These are phyloP conservation scores for Scheffersomyces illinoinensis DNA, from an alignment of 1,139 yeast genomes.

Conservation along the genomic window DNA sequence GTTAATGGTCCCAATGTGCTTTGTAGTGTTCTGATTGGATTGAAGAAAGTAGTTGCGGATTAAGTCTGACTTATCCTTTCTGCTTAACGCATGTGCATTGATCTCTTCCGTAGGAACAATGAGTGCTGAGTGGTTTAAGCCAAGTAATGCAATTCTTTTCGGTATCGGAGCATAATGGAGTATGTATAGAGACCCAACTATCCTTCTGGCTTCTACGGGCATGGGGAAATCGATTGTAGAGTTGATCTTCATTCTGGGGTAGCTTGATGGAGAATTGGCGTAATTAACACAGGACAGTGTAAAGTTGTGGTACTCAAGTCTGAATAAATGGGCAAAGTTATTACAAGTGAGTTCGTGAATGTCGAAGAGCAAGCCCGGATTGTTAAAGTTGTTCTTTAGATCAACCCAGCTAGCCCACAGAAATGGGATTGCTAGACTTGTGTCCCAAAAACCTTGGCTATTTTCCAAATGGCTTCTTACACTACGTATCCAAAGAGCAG, in stretches of 20 bases:
- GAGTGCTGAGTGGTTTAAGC: conserved; percentile 10
- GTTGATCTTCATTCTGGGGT: conserved; percentile 4
- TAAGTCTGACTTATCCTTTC: background rate
- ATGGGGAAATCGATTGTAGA: conserved; percentile 8
- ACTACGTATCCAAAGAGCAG: conserved; percentile 14
- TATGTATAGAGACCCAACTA: conserved; percentile 14
- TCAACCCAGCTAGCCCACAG: conserved; percentile 18
- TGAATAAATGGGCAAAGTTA: conserved; percentile 1
- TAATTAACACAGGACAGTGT: conserved; percentile 3
- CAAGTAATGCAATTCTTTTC: conserved; percentile 13
- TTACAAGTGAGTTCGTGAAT: conserved; percentile 2
- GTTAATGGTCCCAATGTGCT: background rate
- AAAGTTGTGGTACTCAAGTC: conserved; percentile 2
- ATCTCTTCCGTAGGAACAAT: conserved; percentile 6
- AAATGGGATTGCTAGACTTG: conserved; percentile 15
- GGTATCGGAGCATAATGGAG: conserved; percentile 15
- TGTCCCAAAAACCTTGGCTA: conserved; percentile 1
- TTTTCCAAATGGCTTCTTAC: conserved; percentile 2
- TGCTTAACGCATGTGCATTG: background rate
- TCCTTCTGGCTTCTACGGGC: conserved; percentile 10
- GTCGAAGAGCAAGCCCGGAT: background rate
- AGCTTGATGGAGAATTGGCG: background rate
- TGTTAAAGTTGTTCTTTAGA: conserved; percentile 1
- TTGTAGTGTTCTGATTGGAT: background rate
- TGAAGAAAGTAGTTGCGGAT: background rate